Conservation (phyloP, 495 filamentous ascomycete species). For the Penicillium macrosclerotiorum region DNA sequence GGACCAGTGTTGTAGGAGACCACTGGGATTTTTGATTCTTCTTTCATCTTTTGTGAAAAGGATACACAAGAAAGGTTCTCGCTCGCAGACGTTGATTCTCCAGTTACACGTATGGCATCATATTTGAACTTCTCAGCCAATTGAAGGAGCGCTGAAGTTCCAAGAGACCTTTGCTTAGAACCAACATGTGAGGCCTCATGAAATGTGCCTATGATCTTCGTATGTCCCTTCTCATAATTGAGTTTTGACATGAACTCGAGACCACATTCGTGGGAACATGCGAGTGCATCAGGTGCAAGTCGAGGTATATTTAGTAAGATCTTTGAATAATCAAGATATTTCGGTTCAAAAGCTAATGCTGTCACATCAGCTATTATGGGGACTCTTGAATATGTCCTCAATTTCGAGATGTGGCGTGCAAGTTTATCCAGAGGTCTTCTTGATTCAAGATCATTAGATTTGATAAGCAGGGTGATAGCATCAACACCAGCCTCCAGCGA, state of each 20-base stretch:
- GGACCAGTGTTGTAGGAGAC: constrained; percentile 40
- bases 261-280: constrained; percentile 8
- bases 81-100: constrained; percentile 1
- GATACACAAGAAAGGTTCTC: constrained; percentile 13
- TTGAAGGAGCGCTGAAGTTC: not conserved
- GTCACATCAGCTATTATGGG: constrained; percentile 21
- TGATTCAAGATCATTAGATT: constrained; percentile 14
- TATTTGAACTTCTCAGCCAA: not conserved
- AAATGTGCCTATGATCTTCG: constrained; percentile 9
- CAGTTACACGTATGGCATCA: constrained; percentile 19
- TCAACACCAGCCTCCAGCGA: constrained; percentile 60
- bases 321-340: not conserved
- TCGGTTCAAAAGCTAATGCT: not conserved
- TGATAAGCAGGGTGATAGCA: constrained; percentile 58
- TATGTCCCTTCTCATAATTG: constrained; percentile 5
- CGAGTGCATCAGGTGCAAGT: constrained; percentile 22
- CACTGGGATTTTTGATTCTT: constrained; percentile 12
- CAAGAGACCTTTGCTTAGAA: not conserved
- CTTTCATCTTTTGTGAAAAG: constrained; percentile 1
- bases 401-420: constrained; percentile 14
- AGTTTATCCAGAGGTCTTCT: not conserved
- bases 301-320: constrained; percentile 15
- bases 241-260: not conserved
- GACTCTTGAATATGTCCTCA: constrained; percentile 19
- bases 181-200: constrained; percentile 8